Evolutionary conservation across 177 flowering plant genomes (phyloP).

Genomic region (Vitis hybrid): DNA sequence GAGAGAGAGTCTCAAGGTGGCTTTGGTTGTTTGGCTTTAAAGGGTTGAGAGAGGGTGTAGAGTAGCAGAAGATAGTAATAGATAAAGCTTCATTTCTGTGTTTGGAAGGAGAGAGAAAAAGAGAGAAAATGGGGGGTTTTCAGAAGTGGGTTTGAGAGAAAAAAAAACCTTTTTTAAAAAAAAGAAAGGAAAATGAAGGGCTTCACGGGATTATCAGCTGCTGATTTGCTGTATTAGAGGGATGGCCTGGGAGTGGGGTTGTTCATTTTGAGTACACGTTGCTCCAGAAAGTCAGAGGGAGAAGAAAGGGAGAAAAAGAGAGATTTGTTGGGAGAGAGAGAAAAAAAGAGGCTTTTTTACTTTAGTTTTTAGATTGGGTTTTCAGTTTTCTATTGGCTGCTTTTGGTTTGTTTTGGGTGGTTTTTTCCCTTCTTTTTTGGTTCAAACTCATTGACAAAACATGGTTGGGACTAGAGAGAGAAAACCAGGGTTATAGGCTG

Average conservation of each 20-base stretch:
- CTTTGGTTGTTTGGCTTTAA: background rate
- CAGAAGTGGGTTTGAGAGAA: constrained; percentile 1
- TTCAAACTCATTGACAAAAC: no score
- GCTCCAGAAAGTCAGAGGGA: constrained; percentile 29
- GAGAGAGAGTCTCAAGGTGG: background rate
- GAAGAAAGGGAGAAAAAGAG: constrained; percentile 8
- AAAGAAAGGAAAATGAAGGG: background rate
- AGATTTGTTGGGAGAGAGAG: background rate
- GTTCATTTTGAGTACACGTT: constrained; percentile 18
- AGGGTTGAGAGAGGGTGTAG: constrained; percentile 3
- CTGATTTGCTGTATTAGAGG: background rate
- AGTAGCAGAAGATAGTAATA: no score
- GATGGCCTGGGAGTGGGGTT: background rate
- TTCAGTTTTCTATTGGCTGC: no score
- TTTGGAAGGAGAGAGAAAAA: background rate
- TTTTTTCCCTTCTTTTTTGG: no score
- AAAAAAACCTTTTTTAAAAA: background rate
- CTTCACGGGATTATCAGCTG: constrained; percentile 9
- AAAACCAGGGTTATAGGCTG: background rate
- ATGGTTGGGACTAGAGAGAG: background rate
- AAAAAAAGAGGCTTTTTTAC: background rate
- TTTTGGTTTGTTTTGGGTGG: no score
- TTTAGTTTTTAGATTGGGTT: background rate
- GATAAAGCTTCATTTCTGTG: background rate
- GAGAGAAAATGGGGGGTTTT: background rate